phyloP scores from a whole-genome alignment of 495 filamentous ascomycete species.

The Talaromyces wortmannii region DNA sequence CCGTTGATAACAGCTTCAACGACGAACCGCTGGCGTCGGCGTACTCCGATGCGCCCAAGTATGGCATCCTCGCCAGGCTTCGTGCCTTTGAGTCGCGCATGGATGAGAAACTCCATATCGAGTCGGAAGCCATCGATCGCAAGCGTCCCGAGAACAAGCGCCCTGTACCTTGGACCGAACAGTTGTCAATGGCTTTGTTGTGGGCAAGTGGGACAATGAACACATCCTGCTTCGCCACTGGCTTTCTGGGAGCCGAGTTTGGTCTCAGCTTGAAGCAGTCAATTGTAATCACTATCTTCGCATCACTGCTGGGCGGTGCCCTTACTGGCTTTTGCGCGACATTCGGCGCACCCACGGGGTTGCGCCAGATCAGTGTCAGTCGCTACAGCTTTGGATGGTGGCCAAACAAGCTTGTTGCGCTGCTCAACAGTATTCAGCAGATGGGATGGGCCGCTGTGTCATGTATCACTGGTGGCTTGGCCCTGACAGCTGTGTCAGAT shows the following conservation, averaged over 20 bases:
- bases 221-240: conserved; percentile 41
- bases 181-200: conserved; percentile 41
- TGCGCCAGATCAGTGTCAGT: conserved; percentile 45
- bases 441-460: conserved; percentile 41
- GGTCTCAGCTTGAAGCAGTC: conserved; percentile 26
- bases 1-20: conserved; percentile 1
- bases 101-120: conserved; percentile 47
- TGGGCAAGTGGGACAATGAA: conserved; percentile 50
- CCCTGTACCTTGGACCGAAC: conserved; percentile 17
- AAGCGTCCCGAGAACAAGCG: conserved; percentile 39
- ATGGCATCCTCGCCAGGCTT: conserved; percentile 23
- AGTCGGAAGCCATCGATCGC: conserved; percentile 44
- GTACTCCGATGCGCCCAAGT: background rate
- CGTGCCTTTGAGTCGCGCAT: conserved; percentile 39
- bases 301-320: conserved; percentile 26
- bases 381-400: conserved; percentile 53
- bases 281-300: conserved; percentile 28
- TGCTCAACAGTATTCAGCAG: conserved; percentile 42
- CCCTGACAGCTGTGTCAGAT: conserved; percentile 26
- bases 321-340: conserved; percentile 46
- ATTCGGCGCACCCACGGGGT: conserved; percentile 41
- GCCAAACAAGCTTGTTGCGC: conserved; percentile 39
- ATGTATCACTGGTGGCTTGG: conserved; percentile 32
- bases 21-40: background rate
- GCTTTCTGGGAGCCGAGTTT: conserved; percentile 28